Percentiles rank a stretch among this genome's conserved stretches.
Evolutionary conservation across 805 yeast species (phyloP).

Genomic region (Sugiyamaella smithiae): DNA sequence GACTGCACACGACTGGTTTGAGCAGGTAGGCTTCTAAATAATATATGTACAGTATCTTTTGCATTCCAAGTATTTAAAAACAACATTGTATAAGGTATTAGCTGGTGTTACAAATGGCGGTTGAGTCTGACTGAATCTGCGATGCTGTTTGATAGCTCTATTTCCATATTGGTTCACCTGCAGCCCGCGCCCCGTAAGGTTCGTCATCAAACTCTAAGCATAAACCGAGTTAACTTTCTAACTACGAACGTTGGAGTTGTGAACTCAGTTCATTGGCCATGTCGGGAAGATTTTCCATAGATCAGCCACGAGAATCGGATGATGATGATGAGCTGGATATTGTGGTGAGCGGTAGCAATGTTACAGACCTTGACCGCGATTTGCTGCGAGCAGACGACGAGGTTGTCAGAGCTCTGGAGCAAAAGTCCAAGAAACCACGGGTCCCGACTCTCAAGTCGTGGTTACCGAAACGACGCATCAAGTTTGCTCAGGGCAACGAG

Average conservation of each 20-base stretch:
- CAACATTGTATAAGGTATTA: no score
- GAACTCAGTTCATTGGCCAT: no score
- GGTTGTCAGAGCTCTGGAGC: conserved; percentile 16
- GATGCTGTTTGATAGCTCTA: no score
- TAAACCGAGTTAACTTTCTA: no score
- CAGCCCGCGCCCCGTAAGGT: neutral
- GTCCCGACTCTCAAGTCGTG: conserved; percentile 10
- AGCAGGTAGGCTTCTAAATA: neutral
- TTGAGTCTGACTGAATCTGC: no score
- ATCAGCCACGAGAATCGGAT: conserved; percentile 11
- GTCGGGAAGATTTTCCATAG: conserved; percentile 15
- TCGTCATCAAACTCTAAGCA: no score
- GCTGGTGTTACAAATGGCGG: no score
- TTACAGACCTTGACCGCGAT: conserved; percentile 22
- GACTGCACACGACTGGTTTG: neutral
- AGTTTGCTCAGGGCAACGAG: conserved; percentile 14
- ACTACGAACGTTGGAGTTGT: no score
- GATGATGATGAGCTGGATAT: conserved; percentile 21
- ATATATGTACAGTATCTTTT: no score
- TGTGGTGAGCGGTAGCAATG: conserved; percentile 15
- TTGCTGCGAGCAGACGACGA: conserved; percentile 23
- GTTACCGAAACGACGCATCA: conserved; percentile 18
- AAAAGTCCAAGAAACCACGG: conserved; percentile 10
- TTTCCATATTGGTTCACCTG: no score
- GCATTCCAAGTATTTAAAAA: no score